Percentiles rank a stretch among this genome's conserved stretches.
Evolutionary conservation across 148 eudicot genomes (phyloP).

Genomic region (Rhododendron ovatum): DNA sequence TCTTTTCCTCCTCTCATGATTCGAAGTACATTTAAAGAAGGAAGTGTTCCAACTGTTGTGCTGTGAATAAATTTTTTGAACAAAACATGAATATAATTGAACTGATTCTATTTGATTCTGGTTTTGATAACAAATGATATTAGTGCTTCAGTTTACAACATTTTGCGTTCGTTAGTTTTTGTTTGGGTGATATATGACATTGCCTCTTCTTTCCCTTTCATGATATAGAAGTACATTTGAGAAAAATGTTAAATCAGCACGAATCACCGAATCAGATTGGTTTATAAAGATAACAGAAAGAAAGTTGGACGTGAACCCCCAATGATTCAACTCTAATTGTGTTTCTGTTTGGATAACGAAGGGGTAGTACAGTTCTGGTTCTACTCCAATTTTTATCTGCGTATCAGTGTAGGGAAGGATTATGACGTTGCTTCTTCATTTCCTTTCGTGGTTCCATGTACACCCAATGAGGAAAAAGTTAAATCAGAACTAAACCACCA

Average conservation of each 20-base stretch:
- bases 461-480: background rate
- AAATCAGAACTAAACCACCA: background rate
- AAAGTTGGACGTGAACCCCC: background rate
- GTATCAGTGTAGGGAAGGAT: background rate
- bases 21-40: background rate
- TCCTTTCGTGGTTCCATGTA: background rate
- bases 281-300: background rate
- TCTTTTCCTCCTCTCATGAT: background rate
- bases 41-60: background rate
- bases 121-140: background rate
- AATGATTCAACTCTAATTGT: background rate
- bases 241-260: background rate
- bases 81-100: background rate
- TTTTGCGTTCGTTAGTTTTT: background rate
- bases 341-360: background rate
- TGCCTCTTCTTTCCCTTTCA: background rate
- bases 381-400: background rate
- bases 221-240: background rate
- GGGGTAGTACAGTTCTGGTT: background rate
- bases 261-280: background rate
- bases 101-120: background rate
- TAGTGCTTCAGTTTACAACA: background rate
- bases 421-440: background rate
- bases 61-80: background rate
- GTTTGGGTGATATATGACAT: background rate